Conservation (phyloP, 2,329 filamentous ascomycete genomes). For the Colletotrichum musicola region DNA sequence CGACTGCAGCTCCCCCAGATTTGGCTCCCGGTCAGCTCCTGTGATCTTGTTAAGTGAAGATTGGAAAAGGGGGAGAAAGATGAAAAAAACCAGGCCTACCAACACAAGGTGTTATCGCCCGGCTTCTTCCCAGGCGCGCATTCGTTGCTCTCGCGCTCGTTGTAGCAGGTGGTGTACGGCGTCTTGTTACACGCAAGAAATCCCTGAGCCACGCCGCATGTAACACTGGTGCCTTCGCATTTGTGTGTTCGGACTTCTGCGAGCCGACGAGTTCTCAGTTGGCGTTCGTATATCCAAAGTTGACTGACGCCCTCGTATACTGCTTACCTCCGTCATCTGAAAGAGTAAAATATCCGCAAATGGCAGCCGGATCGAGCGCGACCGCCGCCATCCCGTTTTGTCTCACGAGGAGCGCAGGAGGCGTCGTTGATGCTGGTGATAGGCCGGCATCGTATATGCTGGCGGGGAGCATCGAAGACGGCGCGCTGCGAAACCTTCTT, state of each 20-base stretch:
- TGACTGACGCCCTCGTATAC: no score
- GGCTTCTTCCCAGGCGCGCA: background rate
- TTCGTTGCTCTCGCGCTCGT: conserved; percentile 6
- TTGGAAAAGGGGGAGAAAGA: background rate
- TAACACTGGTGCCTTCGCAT: background rate
- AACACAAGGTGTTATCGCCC: conserved; percentile 5
- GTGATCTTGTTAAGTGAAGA: background rate
- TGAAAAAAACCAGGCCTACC: background rate
- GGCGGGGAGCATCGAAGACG: background rate
- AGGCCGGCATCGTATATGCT: background rate
- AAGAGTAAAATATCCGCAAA: conserved; percentile 3
- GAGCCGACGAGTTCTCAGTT: background rate
- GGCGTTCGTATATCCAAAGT: no score
- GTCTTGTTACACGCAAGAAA: background rate
- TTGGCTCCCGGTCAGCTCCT: background rate
- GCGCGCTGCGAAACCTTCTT: background rate
- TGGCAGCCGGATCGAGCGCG: no score
- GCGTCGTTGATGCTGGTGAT: background rate
- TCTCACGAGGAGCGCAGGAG: background rate
- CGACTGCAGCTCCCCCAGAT: background rate
- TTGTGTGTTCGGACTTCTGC: conserved; percentile 4
- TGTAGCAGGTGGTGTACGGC: background rate
- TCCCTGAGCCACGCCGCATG: background rate
- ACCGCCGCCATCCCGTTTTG: background rate
- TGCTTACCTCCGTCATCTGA: background rate